Conservation (phyloP, 129 eudicot genomes). For the Ambrosia trifida region DNA sequence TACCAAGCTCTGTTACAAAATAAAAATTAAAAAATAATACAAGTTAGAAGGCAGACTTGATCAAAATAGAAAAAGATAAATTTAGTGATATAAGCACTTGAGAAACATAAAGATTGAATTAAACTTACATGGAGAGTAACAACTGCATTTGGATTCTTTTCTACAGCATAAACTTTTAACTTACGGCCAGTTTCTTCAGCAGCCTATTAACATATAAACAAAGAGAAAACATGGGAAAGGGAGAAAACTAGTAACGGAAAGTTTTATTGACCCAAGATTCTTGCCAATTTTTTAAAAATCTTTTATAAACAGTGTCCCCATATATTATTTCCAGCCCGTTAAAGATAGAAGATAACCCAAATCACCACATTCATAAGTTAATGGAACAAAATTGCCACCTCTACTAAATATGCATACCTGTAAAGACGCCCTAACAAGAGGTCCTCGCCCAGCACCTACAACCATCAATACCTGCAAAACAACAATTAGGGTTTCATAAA, state of each 20-base stretch:
- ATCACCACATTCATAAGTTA: neutral
- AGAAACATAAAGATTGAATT: slow-evolving; percentile 11
- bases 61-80: neutral
- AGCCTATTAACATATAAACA: slow-evolving; percentile 48
- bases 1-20: slow-evolving; percentile 64
- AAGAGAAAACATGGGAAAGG: neutral
- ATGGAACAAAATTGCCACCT: neutral
- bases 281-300: neutral
- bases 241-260: neutral
- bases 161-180: slow-evolving; percentile 91
- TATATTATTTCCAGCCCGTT: neutral
- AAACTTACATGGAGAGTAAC: slow-evolving; percentile 92
- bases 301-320: neutral
- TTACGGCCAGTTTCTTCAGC: slow-evolving; percentile 95
- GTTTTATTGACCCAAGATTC: neutral
- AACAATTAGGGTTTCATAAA: slow-evolving; percentile 3
- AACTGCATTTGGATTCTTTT: slow-evolving; percentile 97
- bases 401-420: slow-evolving; percentile 47
- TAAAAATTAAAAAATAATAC: neutral
- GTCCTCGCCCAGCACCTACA: slow-evolving; percentile 99
- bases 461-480: slow-evolving; percentile 81
- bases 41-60: neutral
- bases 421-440: slow-evolving; percentile 95
- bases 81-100: neutral
- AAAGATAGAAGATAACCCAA: neutral